Conservation (phyloP, 2,329 filamentous ascomycete species). For the Trichoderma sp. region DNA sequence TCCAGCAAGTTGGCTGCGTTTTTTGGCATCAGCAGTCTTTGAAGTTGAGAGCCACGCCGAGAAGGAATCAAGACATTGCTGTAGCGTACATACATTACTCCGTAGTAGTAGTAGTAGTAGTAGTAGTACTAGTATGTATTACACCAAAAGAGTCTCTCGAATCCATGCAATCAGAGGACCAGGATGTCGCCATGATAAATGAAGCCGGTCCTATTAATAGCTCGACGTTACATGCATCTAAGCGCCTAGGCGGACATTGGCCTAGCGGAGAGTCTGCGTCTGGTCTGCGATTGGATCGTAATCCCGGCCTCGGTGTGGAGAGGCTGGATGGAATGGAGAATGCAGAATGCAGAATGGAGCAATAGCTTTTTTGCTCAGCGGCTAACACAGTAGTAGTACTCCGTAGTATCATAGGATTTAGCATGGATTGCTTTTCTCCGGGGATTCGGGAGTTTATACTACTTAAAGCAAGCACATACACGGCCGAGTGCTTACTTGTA, state of each 20-base stretch:
- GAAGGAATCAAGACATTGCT: too few relatives aligned
- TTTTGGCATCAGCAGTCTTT: too few relatives aligned
- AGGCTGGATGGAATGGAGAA: not conserved
- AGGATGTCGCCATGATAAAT: not conserved
- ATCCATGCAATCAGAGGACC: not conserved
- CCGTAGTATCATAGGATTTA: too few relatives aligned
- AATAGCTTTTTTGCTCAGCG: too few relatives aligned
- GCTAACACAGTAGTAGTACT: too few relatives aligned
- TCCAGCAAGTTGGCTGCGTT: too few relatives aligned
- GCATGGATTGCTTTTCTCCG: not conserved
- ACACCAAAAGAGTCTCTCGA: not conserved
- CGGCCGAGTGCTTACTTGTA: not conserved
- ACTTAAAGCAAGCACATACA: not conserved
- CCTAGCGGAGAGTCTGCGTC: conserved; percentile 3
- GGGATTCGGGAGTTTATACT: not conserved
- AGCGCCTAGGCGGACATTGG: conserved; percentile 11
- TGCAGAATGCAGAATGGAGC: not conserved
- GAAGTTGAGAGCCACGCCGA: too few relatives aligned
- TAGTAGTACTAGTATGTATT: too few relatives aligned
- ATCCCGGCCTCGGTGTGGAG: not conserved
- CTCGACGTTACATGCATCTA: not conserved
- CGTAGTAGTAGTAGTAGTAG: too few relatives aligned
- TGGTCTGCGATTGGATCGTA: conserved; percentile 4
- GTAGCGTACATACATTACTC: too few relatives aligned
- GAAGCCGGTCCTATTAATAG: conserved; percentile 7